Evolutionary conservation across 202 grass and related monocot genomes (phyloP).

Genomic region (Bolboschoenoplectus hybrid): DNA sequence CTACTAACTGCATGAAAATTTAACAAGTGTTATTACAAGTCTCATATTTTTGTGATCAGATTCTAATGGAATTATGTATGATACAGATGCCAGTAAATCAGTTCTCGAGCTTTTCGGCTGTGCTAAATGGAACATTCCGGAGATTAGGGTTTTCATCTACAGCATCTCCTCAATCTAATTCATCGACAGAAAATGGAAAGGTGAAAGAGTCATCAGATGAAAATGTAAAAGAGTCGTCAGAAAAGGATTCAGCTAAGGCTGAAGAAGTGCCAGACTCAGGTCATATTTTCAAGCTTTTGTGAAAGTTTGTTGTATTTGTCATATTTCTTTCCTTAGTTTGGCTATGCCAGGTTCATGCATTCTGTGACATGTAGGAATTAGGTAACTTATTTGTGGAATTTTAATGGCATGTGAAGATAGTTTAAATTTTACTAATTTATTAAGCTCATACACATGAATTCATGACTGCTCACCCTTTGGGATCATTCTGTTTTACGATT

Average conservation of each 20-base stretch:
- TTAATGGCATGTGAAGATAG: not conserved
- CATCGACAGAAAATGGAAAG: constrained; percentile 20
- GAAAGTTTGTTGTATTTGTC: not conserved
- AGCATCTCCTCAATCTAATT: constrained; percentile 14
- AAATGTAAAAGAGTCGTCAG: constrained; percentile 11
- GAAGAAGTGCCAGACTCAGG: constrained; percentile 33
- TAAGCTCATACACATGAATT: not conserved
- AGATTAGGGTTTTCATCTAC: constrained; percentile 38
- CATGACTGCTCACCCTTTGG: not conserved
- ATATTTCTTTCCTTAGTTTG: not conserved
- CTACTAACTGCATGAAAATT: not conserved
- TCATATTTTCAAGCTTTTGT: not conserved
- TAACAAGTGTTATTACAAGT: constrained; percentile 1
- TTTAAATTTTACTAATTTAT: not conserved
- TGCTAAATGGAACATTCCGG: constrained; percentile 31
- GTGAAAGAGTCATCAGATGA: constrained; percentile 31
- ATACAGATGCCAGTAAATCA: constrained; percentile 28
- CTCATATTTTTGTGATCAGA: not conserved
- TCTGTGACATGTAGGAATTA: not conserved
- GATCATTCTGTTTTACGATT: not conserved
- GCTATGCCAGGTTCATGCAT: not conserved
- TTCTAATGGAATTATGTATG: constrained; percentile 9
- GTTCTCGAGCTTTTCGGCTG: constrained; percentile 17
- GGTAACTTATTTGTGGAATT: not conserved
- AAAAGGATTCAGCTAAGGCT: constrained; percentile 12